Conservation (phyloP, 768 basidiomycete genomes). For the Hortiboletus flavorubellus region DNA sequence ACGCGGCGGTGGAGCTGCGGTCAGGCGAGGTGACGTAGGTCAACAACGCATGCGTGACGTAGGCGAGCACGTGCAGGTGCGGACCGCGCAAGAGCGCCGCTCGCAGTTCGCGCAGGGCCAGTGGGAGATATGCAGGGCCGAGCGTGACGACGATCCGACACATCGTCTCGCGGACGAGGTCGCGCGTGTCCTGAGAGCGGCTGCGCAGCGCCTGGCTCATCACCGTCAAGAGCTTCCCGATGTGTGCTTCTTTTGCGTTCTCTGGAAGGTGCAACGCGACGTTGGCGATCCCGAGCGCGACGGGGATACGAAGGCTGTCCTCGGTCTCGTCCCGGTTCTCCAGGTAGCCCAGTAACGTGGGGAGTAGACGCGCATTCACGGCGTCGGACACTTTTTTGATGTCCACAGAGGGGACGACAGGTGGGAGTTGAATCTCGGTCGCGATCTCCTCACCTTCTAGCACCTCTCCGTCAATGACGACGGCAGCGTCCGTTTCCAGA, state of each 20-base stretch:
- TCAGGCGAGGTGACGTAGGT: constrained; percentile 72
- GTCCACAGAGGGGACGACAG: constrained; percentile 6
- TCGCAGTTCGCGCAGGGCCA: constrained; percentile 77
- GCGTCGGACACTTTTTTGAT: constrained; percentile 60
- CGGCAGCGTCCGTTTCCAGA: constrained; percentile 25
- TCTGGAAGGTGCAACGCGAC: constrained; percentile 80
- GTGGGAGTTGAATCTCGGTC: constrained; percentile 4
- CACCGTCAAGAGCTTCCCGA: constrained; percentile 74
- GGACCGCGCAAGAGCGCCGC: constrained; percentile 85
- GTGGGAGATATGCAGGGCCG: constrained; percentile 70
- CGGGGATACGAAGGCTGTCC: constrained; percentile 82
- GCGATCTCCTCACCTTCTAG: constrained; percentile 28
- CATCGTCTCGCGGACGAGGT: constrained; percentile 78
- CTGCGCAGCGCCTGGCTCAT: constrained; percentile 91
- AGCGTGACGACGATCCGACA: constrained; percentile 72
- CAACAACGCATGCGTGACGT: constrained; percentile 76
- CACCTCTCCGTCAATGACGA: constrained; percentile 30
- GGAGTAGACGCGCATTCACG: constrained; percentile 73
- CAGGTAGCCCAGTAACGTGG: constrained; percentile 72
- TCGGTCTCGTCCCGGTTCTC: constrained; percentile 83
- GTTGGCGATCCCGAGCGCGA: constrained; percentile 82
- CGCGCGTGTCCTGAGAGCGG: constrained; percentile 88
- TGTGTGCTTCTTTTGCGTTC: constrained; percentile 58
- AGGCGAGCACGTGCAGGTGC: constrained; percentile 90
- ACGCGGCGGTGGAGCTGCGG: constrained; percentile 39